Conservation (phyloP, 1,139 yeast genomes). For the Sugiyamaella neomexicana region DNA sequence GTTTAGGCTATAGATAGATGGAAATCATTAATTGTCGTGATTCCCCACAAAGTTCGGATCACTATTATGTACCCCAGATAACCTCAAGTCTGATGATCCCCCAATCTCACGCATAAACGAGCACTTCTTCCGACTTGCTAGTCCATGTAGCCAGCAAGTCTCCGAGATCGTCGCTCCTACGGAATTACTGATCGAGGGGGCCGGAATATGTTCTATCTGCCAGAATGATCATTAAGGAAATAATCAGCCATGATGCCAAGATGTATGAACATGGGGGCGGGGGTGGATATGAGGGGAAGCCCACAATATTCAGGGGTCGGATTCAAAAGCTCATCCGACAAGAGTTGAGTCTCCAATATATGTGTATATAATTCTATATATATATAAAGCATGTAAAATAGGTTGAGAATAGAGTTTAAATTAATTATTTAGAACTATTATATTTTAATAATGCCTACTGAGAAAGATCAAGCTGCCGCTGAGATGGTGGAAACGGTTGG, state of each 20-base stretch:
- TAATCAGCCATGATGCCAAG: neutral
- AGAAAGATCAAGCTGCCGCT: neutral
- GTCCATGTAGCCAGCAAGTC: too few relatives aligned
- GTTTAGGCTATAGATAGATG: neutral
- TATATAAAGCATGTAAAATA: too few relatives aligned
- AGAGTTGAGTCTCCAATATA: too few relatives aligned
- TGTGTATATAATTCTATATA: too few relatives aligned
- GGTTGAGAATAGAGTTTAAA: too few relatives aligned
- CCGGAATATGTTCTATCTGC: neutral
- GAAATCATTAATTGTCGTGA: neutral
- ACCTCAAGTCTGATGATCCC: neutral
- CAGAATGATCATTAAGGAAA: neutral
- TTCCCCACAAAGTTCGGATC: neutral
- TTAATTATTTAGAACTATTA: too few relatives aligned
- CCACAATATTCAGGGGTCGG: slow-evolving; percentile 1
- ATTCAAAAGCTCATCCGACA: neutral
- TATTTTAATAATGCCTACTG: slow-evolving; percentile 1
- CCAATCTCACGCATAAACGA: neutral
- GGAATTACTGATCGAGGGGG: neutral
- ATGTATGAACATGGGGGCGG: neutral
- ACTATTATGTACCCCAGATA: slow-evolving; percentile 8
- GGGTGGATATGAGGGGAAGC: neutral
- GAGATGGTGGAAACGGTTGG: slow-evolving; percentile 9
- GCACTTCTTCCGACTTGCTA: neutral
- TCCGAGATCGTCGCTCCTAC: neutral